Base-by-base conservation (phyloP, 371 early-diverging fungal genomes). In the Rhizopus stolonifer region DNA sequence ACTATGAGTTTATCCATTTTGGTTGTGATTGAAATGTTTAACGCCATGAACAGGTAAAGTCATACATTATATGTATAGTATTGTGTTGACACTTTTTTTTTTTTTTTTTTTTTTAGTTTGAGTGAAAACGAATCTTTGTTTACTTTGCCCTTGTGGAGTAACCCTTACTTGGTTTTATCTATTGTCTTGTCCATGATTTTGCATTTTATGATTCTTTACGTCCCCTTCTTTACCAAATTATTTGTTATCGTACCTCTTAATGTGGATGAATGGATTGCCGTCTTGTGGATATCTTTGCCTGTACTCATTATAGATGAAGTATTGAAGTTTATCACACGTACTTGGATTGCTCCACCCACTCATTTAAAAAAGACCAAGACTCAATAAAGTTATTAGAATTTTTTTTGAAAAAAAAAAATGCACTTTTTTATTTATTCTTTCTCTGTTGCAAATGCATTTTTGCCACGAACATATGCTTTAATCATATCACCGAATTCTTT, bases 1-100 rank as follows among this genome's bases (percentile, higher is more conserved):
- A 96, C 98, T 40, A 91, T 96, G 81, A 92, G 95, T 46, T 81
- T 98, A 50, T 93, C 94, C 23, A 89, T 98, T 47, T 74, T 98
- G 47, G 97, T 96, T 10, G 88, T 91, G 33, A 96, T 97, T 65
- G 96, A 98, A 67, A 98, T 98, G 99, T 85, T 98, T 60, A 98
- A 98, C 60, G 95, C 96, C 43, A 86, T 94, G 75, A 96, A 96
- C 77, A 65, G 64, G 64, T 64, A 64, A 54, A 96, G 94, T 21
- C 10, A n/a, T 46, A 21, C n/a, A n/a, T n/a, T n/a, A n/a, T n/a
- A n/a, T n/a, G n/a, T n/a, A n/a, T n/a, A n/a, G n/a, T n/a, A n/a
- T n/a, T n/a, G n/a, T n/a, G n/a, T n/a, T n/a, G n/a, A n/a, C n/a
- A n/a, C n/a, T 22, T 18, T 15, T 25, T 45, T 32, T 95, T 77